Percentiles rank a stretch among this genome's conserved stretches.
Conservation (phyloP, 352 stramenopile genomes). For the Phytophthora nicotianae region DNA sequence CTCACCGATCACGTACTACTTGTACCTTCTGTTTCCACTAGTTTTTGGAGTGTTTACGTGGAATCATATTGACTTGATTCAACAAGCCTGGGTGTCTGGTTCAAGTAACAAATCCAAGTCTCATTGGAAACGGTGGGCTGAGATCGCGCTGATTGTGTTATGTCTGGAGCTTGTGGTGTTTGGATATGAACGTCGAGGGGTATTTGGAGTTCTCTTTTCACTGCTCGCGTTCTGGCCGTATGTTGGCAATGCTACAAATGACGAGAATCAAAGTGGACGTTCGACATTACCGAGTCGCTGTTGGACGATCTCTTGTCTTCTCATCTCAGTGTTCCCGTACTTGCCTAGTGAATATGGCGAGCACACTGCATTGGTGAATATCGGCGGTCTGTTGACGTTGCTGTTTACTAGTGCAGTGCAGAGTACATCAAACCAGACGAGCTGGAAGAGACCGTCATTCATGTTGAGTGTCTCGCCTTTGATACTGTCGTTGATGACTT, state of each 20-base stretch:
- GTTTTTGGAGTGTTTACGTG: slow-evolving; percentile 69
- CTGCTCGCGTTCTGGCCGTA: slow-evolving; percentile 60
- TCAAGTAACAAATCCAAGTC: slow-evolving; percentile 7
- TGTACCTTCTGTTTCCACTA: slow-evolving; percentile 75
- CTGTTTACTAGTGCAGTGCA: slow-evolving; percentile 17
- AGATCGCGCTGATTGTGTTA: slow-evolving; percentile 46
- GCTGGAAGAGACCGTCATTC: slow-evolving; percentile 15
- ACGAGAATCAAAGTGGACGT: slow-evolving; percentile 1
- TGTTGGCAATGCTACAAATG: slow-evolving; percentile 19
- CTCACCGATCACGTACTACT: slow-evolving; percentile 77
- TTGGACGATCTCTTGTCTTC: slow-evolving; percentile 61
- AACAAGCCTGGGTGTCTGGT: slow-evolving; percentile 7
- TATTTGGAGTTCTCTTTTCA: slow-evolving; percentile 72
- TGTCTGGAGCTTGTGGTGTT: slow-evolving; percentile 72
- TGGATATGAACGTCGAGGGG: slow-evolving; percentile 65
- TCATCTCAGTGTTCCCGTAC: slow-evolving; percentile 77
- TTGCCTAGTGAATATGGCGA: slow-evolving; percentile 78
- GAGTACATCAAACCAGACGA: background rate
- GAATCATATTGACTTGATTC: slow-evolving; percentile 46
- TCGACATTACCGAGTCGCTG: slow-evolving; percentile 20
- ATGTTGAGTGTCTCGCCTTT: slow-evolving; percentile 28
- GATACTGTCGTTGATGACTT: slow-evolving; percentile 41
- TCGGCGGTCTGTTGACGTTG: slow-evolving; percentile 43
- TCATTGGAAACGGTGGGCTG: slow-evolving; percentile 31
- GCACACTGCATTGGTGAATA: slow-evolving; percentile 61